Conservation (phyloP, 192 early-diverging fungal genomes). For the Coemansia aciculifera region DNA sequence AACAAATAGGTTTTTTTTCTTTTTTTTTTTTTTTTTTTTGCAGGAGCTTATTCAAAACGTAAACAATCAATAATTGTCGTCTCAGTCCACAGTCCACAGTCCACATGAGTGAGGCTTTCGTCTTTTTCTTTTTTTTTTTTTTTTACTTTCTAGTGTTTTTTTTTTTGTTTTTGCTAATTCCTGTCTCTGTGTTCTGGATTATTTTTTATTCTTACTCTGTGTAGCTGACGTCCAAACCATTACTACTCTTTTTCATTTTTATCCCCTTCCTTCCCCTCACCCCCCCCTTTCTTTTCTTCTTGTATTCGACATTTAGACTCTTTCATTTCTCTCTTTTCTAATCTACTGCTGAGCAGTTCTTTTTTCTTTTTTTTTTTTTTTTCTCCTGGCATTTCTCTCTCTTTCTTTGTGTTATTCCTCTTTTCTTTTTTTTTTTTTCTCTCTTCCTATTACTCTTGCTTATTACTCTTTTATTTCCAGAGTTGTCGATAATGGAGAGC, state of each 20-base stretch:
- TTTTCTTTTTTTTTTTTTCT: too few relatives aligned
- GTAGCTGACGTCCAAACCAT: conserved; percentile 1
- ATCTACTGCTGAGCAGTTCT: conserved; percentile 12
- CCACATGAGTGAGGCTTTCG: background rate
- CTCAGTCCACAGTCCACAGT: background rate
- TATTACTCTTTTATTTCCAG: background rate
- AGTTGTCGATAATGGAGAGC: conserved; percentile 38
- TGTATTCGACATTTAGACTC: conserved; percentile 8
- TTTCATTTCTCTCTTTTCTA: background rate
- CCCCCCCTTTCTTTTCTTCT: background rate
- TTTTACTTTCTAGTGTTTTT: background rate
- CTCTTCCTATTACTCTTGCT: too few relatives aligned
- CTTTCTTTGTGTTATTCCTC: too few relatives aligned
- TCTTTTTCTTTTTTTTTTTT: background rate
- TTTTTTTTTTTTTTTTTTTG: too few relatives aligned
- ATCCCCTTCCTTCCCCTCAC: background rate
- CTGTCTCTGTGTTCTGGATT: background rate
- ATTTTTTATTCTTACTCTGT: background rate
- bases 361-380: background rate
- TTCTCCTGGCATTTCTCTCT: background rate
- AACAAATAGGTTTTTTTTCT: background rate
- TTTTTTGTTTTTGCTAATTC: conserved; percentile 7
- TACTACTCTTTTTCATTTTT: background rate
- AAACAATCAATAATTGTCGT: conserved; percentile 1
- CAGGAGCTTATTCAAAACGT: background rate